Conservation (phyloP, 345 rosid species). For the Iberis pinnata region DNA sequence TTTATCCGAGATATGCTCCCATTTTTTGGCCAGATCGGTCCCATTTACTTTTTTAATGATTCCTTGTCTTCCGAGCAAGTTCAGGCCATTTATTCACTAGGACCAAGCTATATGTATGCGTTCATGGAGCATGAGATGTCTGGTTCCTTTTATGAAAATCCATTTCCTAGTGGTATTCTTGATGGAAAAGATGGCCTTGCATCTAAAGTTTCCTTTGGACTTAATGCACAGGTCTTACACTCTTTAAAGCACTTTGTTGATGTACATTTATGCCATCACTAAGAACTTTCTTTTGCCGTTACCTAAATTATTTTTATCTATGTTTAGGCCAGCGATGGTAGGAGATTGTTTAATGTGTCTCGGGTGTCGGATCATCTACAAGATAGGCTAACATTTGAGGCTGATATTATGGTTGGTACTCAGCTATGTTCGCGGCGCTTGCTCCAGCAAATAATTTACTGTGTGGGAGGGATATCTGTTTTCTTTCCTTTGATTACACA, state of each 20-base stretch:
- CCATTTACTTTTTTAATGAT: slow-evolving; percentile 79
- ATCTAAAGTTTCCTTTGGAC: slow-evolving; percentile 78
- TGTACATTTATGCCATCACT: slow-evolving; percentile 4
- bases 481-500: slow-evolving; percentile 87
- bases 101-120: slow-evolving; percentile 96
- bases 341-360: slow-evolving; percentile 78
- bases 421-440: slow-evolving; percentile 87
- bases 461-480: slow-evolving; percentile 94
- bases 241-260: slow-evolving; percentile 6
- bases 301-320: slow-evolving; percentile 8
- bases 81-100: slow-evolving; percentile 64
- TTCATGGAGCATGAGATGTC: slow-evolving; percentile 72
- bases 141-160: slow-evolving; percentile 44
- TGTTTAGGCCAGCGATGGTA: slow-evolving; percentile 87
- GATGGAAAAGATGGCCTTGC: slow-evolving; percentile 92
- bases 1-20: slow-evolving; percentile 44
- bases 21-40: slow-evolving; percentile 91
- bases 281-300: slow-evolving; percentile 18
- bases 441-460: slow-evolving; percentile 87
- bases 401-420: slow-evolving; percentile 65
- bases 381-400: slow-evolving; percentile 72
- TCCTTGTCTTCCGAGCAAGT: slow-evolving; percentile 77
- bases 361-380: slow-evolving; percentile 49
- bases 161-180: slow-evolving; percentile 68
- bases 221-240: slow-evolving; percentile 79